Evolutionary conservation across 1,284 basidiomycete genomes (phyloP).

Genomic region (Leccinum brunneo-olivaceum): DNA sequence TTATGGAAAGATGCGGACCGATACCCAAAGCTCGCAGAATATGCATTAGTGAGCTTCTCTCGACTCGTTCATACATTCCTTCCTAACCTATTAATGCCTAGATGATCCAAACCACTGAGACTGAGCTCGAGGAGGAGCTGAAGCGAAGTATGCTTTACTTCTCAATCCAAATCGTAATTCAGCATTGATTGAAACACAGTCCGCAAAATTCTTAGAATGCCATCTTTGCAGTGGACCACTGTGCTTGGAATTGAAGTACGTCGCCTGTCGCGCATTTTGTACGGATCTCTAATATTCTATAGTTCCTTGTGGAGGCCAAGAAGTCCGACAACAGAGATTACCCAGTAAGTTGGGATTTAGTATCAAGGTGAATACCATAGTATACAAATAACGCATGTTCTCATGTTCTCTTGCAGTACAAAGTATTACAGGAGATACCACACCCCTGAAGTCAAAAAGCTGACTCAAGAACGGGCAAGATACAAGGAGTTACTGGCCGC

Average conservation of each 20-base stretch:
- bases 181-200: conserved; percentile 37
- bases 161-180: conserved; percentile 2
- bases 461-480: conserved; percentile 72
- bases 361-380: conserved; percentile 53
- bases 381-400: conserved; percentile 3
- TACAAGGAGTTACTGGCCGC: conserved; percentile 70
- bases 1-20: conserved; percentile 73
- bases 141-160: conserved; percentile 43
- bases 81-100: conserved; percentile 25
- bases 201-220: conserved; percentile 68
- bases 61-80: not conserved
- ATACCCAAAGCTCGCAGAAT: conserved; percentile 60
- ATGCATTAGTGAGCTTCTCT: conserved; percentile 31
- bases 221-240: conserved; percentile 69
- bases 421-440: conserved; percentile 76
- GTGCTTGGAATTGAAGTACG: conserved; percentile 66
- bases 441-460: conserved; percentile 63
- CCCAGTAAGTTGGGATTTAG: conserved; percentile 75
- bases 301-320: conserved; percentile 78
- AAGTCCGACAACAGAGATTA: conserved; percentile 66
- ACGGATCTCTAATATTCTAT: not conserved
- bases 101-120: conserved; percentile 59
- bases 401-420: conserved; percentile 47
- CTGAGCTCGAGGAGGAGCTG: conserved; percentile 74
- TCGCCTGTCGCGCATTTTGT: not conserved